A percentile compares a stretch with the other conserved stretches of the same genome.
Conservation (phyloP, 1,139 yeast genomes). For the Hanseniaspora sp. region DNA sequence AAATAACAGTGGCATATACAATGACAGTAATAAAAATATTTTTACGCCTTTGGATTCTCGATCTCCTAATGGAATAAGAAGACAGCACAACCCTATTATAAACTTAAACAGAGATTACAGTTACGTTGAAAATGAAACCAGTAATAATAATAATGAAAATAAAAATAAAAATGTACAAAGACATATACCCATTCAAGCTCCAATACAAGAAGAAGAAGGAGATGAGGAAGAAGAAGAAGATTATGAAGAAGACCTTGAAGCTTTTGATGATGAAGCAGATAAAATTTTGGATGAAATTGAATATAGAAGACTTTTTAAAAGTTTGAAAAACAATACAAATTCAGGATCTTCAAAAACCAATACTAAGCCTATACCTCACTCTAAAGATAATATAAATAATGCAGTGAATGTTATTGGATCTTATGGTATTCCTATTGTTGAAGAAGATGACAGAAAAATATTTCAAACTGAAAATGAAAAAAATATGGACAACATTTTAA, state of each 20-base stretch:
- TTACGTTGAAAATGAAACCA: background rate
- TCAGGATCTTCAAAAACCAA: background rate
- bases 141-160: background rate
- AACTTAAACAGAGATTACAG: conserved; percentile 11
- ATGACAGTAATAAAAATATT: background rate
- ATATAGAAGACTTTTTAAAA: conserved; percentile 11
- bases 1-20: background rate
- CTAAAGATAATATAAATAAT: conserved; percentile 5
- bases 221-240: conserved; percentile 16
- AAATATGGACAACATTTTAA: conserved; percentile 12
- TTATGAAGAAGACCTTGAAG: conserved; percentile 16
- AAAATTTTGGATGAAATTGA: conserved; percentile 14
- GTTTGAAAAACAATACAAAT: conserved; percentile 1
- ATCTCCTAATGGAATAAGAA: background rate
- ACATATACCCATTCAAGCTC: background rate
- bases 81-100: conserved; percentile 4
- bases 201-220: conserved; percentile 1
- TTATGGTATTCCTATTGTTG: conserved; percentile 12
- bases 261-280: conserved; percentile 16
- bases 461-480: conserved; percentile 16
- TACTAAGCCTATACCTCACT: background rate
- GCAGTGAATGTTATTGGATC: conserved; percentile 13
- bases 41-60: background rate
- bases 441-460: conserved; percentile 13
- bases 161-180: background rate